phyloP scores from a whole-genome alignment of 768 basidiomycete genomes.

The Steccherinum ochraceum region DNA sequence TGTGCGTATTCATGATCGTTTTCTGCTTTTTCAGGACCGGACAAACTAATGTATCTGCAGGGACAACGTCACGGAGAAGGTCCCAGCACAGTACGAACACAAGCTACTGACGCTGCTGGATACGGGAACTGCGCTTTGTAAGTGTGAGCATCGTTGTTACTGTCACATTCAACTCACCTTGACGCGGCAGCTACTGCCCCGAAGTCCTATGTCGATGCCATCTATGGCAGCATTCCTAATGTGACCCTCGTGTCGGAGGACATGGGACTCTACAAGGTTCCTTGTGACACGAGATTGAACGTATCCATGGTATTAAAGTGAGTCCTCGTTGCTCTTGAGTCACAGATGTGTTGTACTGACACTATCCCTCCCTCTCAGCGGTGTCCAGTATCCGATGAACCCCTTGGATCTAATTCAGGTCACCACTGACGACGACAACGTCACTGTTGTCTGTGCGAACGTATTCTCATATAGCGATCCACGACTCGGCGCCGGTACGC shows the following conservation, averaged over 20 bases:
- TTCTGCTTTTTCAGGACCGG: neutral
- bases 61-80: neutral
- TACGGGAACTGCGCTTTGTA: slow-evolving; percentile 10
- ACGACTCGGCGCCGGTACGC: neutral
- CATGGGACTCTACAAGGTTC: slow-evolving; percentile 4
- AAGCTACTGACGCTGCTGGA: slow-evolving; percentile 9
- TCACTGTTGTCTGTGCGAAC: slow-evolving; percentile 4
- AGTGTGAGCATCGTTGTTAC: neutral
- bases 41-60: neutral
- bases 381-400: slow-evolving; percentile 7
- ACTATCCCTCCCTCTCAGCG: too few species aligned
- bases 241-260: neutral
- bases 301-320: slow-evolving; percentile 12
- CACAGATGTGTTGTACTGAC: too few species aligned
- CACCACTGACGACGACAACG: neutral
- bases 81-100: neutral
- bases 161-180: neutral
- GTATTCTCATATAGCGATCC: neutral
- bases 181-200: neutral
- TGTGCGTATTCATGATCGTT: slow-evolving; percentile 1
- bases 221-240: slow-evolving; percentile 9
- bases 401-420: slow-evolving; percentile 8
- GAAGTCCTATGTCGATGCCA: slow-evolving; percentile 10
- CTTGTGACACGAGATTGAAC: slow-evolving; percentile 12
- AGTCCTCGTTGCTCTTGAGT: too few species aligned